Conservation (phyloP, 2,329 filamentous ascomycete genomes). For the Aspergillus brasiliensis region DNA sequence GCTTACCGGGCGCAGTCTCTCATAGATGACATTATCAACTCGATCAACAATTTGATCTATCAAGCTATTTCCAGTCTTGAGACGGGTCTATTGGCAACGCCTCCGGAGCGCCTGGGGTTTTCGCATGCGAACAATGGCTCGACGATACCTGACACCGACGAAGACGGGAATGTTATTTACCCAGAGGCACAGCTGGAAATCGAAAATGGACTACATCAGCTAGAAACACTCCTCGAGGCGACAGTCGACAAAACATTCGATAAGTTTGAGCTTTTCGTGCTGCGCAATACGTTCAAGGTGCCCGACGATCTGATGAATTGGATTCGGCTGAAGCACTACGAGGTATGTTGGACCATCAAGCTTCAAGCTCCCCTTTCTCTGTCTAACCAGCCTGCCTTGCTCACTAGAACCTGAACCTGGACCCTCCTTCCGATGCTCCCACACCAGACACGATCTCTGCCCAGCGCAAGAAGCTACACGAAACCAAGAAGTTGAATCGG, state of each 20-base stretch:
- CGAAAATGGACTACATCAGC: constrained; percentile 81
- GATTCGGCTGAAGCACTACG: constrained; percentile 83
- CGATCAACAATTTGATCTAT: constrained; percentile 89
- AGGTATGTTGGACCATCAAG: constrained; percentile 50
- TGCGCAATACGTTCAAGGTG: constrained; percentile 80
- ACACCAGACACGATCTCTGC: constrained; percentile 69
- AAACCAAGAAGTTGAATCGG: constrained; percentile 74
- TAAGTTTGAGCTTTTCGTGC: constrained; percentile 83
- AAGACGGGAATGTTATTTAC: constrained; percentile 49
- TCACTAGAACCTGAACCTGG: constrained; percentile 42
- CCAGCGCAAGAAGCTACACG: constrained; percentile 73
- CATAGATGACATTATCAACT: constrained; percentile 97
- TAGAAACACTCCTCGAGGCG: constrained; percentile 78
- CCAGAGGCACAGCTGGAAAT: constrained; percentile 69
- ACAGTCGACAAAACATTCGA: constrained; percentile 85
- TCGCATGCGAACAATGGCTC: constrained; percentile 51
- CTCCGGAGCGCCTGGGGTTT: constrained; percentile 81
- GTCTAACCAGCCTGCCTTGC: neutral
- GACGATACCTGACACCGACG: constrained; percentile 50
- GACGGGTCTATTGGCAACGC: constrained; percentile 72
- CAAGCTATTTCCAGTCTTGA: constrained; percentile 87
- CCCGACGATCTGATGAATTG: constrained; percentile 72
- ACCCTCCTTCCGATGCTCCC: constrained; percentile 44
- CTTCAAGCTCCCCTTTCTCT: neutral
- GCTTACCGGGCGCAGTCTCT: constrained; percentile 64